A percentile compares a stretch with the other conserved stretches of the same genome.
Evolutionary conservation across 306 rosid genomes (phyloP).

Genomic region (Trifolium subterraneum): DNA sequence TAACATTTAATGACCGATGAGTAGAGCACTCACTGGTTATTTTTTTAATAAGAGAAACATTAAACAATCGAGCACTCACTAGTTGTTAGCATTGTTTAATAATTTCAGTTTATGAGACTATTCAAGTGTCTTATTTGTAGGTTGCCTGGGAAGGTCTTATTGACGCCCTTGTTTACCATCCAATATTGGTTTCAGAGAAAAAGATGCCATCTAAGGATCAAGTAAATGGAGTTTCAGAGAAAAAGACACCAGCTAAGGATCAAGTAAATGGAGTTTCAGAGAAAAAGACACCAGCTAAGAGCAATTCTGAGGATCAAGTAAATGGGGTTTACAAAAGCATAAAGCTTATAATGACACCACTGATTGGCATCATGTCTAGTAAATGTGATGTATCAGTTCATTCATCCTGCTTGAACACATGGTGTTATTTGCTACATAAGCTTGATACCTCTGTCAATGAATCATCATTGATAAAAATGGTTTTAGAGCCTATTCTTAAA

Average conservation of each 20-base stretch:
- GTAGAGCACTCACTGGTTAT: slow-evolving; percentile 9
- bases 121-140: slow-evolving; percentile 44
- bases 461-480: slow-evolving; percentile 52
- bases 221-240: slow-evolving; percentile 19
- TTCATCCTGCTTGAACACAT: slow-evolving; percentile 79
- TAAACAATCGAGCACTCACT: slow-evolving; percentile 1
- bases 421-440: slow-evolving; percentile 76
- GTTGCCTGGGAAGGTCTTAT: slow-evolving; percentile 92
- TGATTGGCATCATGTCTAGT: slow-evolving; percentile 68
- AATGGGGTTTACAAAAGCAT: slow-evolving; percentile 66
- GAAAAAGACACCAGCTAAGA: slow-evolving; percentile 43
- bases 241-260: slow-evolving; percentile 42
- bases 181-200: slow-evolving; percentile 43
- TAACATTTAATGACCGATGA: slow-evolving; percentile 25
- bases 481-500: slow-evolving; percentile 67
- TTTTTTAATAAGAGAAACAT: background rate
- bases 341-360: slow-evolving; percentile 86
- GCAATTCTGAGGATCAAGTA: slow-evolving; percentile 44
- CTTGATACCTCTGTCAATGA: slow-evolving; percentile 69
- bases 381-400: slow-evolving; percentile 70
- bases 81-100: background rate
- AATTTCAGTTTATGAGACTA: slow-evolving; percentile 9
- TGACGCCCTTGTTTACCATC: slow-evolving; percentile 71
- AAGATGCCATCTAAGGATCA: slow-evolving; percentile 38
- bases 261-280: slow-evolving; percentile 9